Conservation (phyloP, 1,139 yeast species). For the Scheffersomyces parashehatae region DNA sequence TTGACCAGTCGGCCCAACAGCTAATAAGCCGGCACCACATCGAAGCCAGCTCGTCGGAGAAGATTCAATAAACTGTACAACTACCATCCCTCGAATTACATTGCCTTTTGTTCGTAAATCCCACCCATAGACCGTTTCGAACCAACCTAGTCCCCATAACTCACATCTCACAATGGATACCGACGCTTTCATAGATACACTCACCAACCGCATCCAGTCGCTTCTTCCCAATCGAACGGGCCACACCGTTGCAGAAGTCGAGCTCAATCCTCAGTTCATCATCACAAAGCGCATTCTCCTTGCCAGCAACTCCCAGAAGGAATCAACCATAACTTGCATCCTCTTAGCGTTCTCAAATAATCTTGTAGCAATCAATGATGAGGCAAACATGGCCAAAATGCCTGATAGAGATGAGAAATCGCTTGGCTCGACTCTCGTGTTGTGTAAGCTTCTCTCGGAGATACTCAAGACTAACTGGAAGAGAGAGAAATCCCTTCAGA, state of each 20-base stretch:
- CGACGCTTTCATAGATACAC: conserved; percentile 11
- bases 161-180: neutral
- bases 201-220: conserved; percentile 29
- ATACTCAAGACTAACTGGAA: conserved; percentile 34
- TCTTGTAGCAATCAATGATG: conserved; percentile 29
- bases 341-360: conserved; percentile 24
- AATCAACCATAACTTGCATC: conserved; percentile 21
- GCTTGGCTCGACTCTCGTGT: conserved; percentile 33
- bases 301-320: conserved; percentile 17
- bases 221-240: conserved; percentile 44
- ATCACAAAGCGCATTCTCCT: conserved; percentile 33
- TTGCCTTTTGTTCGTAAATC: too few species aligned
- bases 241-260: conserved; percentile 43
- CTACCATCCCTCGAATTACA: too few species aligned
- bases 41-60: too few species aligned
- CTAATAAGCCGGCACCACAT: too few species aligned
- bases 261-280: conserved; percentile 42
- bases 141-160: too few species aligned
- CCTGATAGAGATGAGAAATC: conserved; percentile 35
- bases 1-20: too few species aligned
- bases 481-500: conserved; percentile 9
- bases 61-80: too few species aligned
- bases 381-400: conserved; percentile 25
- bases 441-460: conserved; percentile 33
- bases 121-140: too few species aligned